Percentiles rank a stretch among this genome's conserved stretches.
Conservation (phyloP, 257 asterid genomes). For the Solanum chaucha region DNA sequence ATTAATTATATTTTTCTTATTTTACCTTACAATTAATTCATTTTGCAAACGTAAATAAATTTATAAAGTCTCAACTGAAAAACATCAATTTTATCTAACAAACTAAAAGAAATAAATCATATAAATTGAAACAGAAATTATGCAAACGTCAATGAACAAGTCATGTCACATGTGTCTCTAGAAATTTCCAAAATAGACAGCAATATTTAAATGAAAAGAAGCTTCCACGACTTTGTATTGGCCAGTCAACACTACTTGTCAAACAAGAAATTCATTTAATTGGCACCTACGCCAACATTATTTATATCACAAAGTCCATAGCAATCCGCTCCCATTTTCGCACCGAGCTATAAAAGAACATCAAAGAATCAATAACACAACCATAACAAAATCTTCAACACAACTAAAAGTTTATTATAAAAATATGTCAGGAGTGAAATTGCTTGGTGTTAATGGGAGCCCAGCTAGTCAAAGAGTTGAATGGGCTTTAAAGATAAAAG, state of each 20-base stretch:
- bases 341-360: not conserved
- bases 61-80: too few relatives aligned
- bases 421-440: not conserved
- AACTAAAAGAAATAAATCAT: too few relatives aligned
- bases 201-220: not conserved
- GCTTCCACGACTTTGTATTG: not conserved
- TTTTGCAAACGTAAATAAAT: too few relatives aligned
- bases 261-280: not conserved
- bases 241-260: not conserved
- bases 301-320: too few relatives aligned
- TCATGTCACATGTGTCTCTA: not conserved
- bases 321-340: not conserved
- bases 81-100: too few relatives aligned
- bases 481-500: slow-evolving; percentile 5
- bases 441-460: not conserved
- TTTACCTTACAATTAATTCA: too few relatives aligned
- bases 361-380: not conserved
- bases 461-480: not conserved
- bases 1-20: too few relatives aligned
- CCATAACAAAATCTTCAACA: not conserved
- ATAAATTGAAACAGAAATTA: too few relatives aligned
- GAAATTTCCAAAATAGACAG: not conserved
- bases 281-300: not conserved
- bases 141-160: too few relatives aligned
- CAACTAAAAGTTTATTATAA: not conserved